These are phyloP conservation scores for Hansenula sp. DNA, from an alignment of 1,139 yeast genomes.

Conservation along the genomic window DNA sequence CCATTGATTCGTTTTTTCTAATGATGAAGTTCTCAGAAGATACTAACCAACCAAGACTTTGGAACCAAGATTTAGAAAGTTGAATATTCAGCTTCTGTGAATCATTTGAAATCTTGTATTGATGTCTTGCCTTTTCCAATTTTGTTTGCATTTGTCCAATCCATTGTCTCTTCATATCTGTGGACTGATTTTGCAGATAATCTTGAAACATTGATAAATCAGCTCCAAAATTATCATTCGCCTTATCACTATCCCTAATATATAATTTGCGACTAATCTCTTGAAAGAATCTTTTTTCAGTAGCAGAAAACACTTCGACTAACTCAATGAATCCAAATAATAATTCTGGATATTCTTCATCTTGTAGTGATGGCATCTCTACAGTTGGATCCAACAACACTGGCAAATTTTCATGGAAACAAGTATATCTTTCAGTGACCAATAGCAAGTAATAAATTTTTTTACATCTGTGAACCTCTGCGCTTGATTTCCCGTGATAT, in stretches of 20 bases:
- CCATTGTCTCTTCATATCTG: slow-evolving; percentile 17
- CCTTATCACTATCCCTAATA: background rate
- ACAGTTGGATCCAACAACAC: slow-evolving; percentile 19
- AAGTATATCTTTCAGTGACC: slow-evolving; percentile 19
- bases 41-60: slow-evolving; percentile 20
- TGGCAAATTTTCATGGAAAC: slow-evolving; percentile 18
- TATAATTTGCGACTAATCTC: slow-evolving; percentile 5
- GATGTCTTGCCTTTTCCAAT: slow-evolving; percentile 10
- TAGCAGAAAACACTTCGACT: slow-evolving; percentile 18
- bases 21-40: slow-evolving; percentile 17
- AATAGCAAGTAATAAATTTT: slow-evolving; percentile 20
- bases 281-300: slow-evolving; percentile 19
- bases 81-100: slow-evolving; percentile 20
- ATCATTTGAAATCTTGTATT: slow-evolving; percentile 9
- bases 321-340: slow-evolving; percentile 19
- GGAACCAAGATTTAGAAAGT: slow-evolving; percentile 23
- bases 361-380: slow-evolving; percentile 18
- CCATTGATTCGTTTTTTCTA: slow-evolving; percentile 8
- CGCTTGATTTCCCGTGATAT: slow-evolving; percentile 7
- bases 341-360: slow-evolving; percentile 21
- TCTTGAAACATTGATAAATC: slow-evolving; percentile 16
- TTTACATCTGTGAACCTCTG: slow-evolving; percentile 18
- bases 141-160: slow-evolving; percentile 16
- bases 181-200: slow-evolving; percentile 14
- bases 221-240: background rate